A percentile compares a stretch with the other conserved stretches of the same genome.
Conservation (phyloP, 1,284 basidiomycete species). For the Rhodotorula sp. region DNA sequence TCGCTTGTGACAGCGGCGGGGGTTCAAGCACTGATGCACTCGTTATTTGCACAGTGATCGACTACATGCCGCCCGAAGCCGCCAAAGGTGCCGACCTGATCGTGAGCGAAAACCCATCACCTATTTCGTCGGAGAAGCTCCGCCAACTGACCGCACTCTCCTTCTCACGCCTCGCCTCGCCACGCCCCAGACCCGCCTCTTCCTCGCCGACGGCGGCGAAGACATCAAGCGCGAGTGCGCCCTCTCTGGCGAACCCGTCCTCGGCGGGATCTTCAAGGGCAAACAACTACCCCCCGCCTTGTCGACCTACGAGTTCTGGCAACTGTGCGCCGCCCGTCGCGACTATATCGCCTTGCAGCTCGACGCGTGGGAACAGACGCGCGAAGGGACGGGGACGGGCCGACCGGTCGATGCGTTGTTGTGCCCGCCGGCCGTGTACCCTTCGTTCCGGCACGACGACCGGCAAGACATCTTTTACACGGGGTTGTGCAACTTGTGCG, state of each 20-base stretch:
- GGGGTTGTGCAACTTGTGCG: slow-evolving; percentile 58
- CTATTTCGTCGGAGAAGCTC: too few relatives aligned
- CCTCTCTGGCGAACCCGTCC: slow-evolving; percentile 9
- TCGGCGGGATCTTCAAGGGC: neutral
- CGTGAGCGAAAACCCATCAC: slow-evolving; percentile 28
- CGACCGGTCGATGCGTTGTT: slow-evolving; percentile 63
- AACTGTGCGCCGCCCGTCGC: slow-evolving; percentile 48
- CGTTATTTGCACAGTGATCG: slow-evolving; percentile 42
- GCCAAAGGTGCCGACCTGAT: slow-evolving; percentile 45
- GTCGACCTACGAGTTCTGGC: slow-evolving; percentile 60
- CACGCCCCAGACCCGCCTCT: slow-evolving; percentile 27
- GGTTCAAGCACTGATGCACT: neutral
- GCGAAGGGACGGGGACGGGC: slow-evolving; percentile 54
- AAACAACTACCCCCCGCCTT: neutral
- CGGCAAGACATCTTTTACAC: slow-evolving; percentile 53
- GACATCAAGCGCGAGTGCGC: slow-evolving; percentile 21
- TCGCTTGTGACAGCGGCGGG: neutral
- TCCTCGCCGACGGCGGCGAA: slow-evolving; percentile 39
- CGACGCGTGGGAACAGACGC: slow-evolving; percentile 59
- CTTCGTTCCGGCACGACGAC: slow-evolving; percentile 58
- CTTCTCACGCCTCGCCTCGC: too few relatives aligned
- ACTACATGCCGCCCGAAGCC: slow-evolving; percentile 56
- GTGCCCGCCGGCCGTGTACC: slow-evolving; percentile 57
- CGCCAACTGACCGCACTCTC: too few relatives aligned
- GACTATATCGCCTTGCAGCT: slow-evolving; percentile 57